Evolutionary conservation across 2,329 filamentous ascomycete species (phyloP), one percentile per base, ranked within the genome.

Genomic region (Aspergillus cejpii): DNA sequence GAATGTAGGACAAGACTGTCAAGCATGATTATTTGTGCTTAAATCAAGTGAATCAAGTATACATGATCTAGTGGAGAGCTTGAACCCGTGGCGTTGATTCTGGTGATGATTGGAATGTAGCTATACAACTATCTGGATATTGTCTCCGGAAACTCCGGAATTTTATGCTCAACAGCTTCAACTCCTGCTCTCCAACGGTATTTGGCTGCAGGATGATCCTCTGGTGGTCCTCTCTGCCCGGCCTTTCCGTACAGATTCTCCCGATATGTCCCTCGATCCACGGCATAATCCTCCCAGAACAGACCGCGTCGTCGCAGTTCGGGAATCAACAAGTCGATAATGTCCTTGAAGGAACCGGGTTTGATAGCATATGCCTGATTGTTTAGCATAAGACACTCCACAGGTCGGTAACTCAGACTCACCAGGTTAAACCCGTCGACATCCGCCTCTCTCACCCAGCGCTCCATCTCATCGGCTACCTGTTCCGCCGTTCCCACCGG

Each of bases 371-470:
- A 85, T 1, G 78, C 79, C 73, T 75, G 6, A 21, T 20, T 21
- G 28, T 39, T 56, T 61, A 66, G 64, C 31, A 6, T 1, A 1
- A 6, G 10, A 24, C 8, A 6, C 5, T 14, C n/a, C 2, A 6
- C 20, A 3, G 1, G 6, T 24, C 6, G 29, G 7, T 4, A 11
- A 20, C 6, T 1, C 0, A 4, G 8, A 2, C 77, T 68, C 60
- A 81, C 81, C 60, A 87, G 75, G 58, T 88, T 88, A 65, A 88
- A 88, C 0, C 84, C 84, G 57, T 87, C 84, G 1, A 87, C 76
- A 52, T 85, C 84, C 0, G 80, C 82, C 59, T 85, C 83, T 5
- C 69, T 57, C 0, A 86, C 70, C 83, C 84, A 87, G 0, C 70
- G 64, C 63, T 87, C 80, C 44, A 88, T 71, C 34, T 76, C 74